phyloP scores from a whole-genome alignment of 495 filamentous ascomycete species.

The Hypoxylon perforatum region DNA sequence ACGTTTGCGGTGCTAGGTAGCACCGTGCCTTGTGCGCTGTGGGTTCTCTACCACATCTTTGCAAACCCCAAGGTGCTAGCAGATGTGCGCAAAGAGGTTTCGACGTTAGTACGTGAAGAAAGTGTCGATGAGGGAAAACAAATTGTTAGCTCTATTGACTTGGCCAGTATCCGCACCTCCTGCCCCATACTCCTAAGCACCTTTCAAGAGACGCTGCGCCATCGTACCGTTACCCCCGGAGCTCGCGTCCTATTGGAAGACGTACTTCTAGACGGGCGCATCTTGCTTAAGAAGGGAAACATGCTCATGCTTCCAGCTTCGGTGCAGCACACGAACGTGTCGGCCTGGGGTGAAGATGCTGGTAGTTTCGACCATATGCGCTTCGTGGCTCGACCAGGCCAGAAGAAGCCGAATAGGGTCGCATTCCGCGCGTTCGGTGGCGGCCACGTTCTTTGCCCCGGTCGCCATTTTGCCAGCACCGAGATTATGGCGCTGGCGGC shows the following conservation, averaged over 20 bases:
- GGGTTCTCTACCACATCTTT: slow-evolving; percentile 41
- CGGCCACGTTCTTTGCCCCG: slow-evolving; percentile 48
- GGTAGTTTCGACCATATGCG: slow-evolving; percentile 45
- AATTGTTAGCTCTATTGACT: slow-evolving; percentile 24
- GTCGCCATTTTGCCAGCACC: slow-evolving; percentile 48
- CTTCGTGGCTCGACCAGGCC: slow-evolving; percentile 31
- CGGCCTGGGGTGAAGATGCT: slow-evolving; percentile 44
- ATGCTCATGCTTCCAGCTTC: slow-evolving; percentile 46
- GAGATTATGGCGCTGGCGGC: slow-evolving; percentile 51
- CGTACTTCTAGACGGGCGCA: slow-evolving; percentile 38
- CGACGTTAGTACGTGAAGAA: slow-evolving; percentile 17
- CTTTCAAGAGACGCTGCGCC: slow-evolving; percentile 45
- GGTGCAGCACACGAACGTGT: slow-evolving; percentile 42
- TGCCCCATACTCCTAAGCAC: slow-evolving; percentile 43
- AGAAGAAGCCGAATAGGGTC: slow-evolving; percentile 33
- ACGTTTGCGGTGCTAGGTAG: slow-evolving; percentile 35
- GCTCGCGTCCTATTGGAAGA: slow-evolving; percentile 45
- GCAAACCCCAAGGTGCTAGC: slow-evolving; percentile 31
- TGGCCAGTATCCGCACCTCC: slow-evolving; percentile 22
- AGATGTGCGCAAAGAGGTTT: slow-evolving; percentile 42
- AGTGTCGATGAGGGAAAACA: not conserved
- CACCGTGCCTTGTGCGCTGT: slow-evolving; percentile 36
- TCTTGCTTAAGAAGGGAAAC: slow-evolving; percentile 48
- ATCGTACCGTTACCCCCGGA: slow-evolving; percentile 31
- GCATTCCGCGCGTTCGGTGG: slow-evolving; percentile 53